Evolutionary conservation across 177 flowering plant species (phyloP).

Genomic region (Tripterygium wilfordii): DNA sequence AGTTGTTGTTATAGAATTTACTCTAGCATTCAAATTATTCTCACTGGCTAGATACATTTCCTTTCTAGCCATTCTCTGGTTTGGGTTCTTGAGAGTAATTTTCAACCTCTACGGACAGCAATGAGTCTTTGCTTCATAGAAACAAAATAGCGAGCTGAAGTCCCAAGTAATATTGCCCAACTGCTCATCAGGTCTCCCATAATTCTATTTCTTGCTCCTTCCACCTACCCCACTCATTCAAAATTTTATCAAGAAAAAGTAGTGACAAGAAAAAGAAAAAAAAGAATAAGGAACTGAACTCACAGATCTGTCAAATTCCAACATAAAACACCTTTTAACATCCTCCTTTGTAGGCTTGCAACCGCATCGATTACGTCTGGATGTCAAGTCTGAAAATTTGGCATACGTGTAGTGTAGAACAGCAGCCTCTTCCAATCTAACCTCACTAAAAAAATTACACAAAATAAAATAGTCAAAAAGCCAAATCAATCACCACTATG

Average conservation of each 20-base stretch:
- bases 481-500: neutral
- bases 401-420: constrained; percentile 45
- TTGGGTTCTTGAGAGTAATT: too few species aligned
- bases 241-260: neutral
- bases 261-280: neutral
- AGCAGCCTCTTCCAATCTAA: constrained; percentile 49
- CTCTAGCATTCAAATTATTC: too few species aligned
- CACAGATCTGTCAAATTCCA: constrained; percentile 64
- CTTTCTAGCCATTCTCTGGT: too few species aligned
- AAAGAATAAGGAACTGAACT: constrained; percentile 9
- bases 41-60: too few species aligned
- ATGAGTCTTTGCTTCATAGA: too few species aligned
- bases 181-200: too few species aligned
- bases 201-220: too few species aligned
- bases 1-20: too few species aligned
- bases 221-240: neutral
- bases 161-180: too few species aligned
- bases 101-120: too few species aligned
- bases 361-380: constrained; percentile 96
- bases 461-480: neutral
- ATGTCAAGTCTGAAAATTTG: constrained; percentile 77
- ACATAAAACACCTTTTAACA: constrained; percentile 95
- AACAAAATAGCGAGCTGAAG: too few species aligned
- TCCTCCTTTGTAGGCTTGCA: constrained; percentile 98
- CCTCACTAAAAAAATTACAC: constrained; percentile 46